Conservation (phyloP, 1,284 basidiomycete species). For the Apiotrichum porosum region DNA sequence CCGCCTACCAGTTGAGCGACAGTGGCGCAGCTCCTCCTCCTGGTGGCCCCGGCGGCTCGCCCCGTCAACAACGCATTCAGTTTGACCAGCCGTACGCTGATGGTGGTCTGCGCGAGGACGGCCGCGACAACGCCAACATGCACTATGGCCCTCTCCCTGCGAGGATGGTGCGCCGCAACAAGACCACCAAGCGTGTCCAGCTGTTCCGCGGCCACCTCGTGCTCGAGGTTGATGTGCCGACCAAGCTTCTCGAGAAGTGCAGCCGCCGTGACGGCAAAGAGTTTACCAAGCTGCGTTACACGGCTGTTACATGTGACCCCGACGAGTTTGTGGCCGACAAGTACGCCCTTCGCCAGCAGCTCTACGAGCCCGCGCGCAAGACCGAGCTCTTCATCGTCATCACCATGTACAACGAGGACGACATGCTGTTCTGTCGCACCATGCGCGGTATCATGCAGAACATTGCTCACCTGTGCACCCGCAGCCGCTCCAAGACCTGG, state of each 20-base stretch:
- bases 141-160: constrained; percentile 79
- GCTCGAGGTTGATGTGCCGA: constrained; percentile 76
- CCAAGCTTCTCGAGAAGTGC: constrained; percentile 76
- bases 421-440: constrained; percentile 70
- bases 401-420: constrained; percentile 77
- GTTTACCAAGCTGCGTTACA: constrained; percentile 91
- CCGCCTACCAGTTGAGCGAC: constrained; percentile 30
- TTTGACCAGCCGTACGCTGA: constrained; percentile 15
- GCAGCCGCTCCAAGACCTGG: constrained; percentile 73
- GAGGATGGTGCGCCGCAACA: constrained; percentile 75
- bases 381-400: constrained; percentile 72
- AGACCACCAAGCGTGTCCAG: constrained; percentile 84
- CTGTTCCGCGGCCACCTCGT: constrained; percentile 90
- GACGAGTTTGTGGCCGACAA: constrained; percentile 73
- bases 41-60: not conserved
- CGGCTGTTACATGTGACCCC: constrained; percentile 87
- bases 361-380: constrained; percentile 73
- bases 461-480: constrained; percentile 43
- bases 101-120: constrained; percentile 24
- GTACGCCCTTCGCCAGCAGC: constrained; percentile 71
- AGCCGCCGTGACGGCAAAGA: constrained; percentile 71
- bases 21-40: not conserved
- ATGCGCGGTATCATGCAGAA: constrained; percentile 94
- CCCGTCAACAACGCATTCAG: not conserved
- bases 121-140: constrained; percentile 43